Evolutionary conservation across 1,284 basidiomycete genomes (phyloP).

Genomic region (Melampsora occidentalis): DNA sequence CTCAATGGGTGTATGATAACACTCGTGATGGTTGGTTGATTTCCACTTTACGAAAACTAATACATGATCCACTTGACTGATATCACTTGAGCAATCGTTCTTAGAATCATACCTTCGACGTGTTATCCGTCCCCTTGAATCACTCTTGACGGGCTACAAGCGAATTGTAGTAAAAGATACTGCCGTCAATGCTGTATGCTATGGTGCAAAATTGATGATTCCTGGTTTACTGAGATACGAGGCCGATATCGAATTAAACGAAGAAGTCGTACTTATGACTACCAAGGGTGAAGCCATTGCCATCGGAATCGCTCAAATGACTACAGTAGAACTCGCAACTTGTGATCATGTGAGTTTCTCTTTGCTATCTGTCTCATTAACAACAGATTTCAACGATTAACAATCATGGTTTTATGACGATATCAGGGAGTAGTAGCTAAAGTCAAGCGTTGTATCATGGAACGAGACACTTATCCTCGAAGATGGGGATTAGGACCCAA

Average conservation of each 20-base stretch:
- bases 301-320: constrained; percentile 91
- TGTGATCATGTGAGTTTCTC: constrained; percentile 73
- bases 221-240: constrained; percentile 94
- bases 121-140: constrained; percentile 91
- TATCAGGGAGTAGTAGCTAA: constrained; percentile 80
- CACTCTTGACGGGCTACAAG: constrained; percentile 91
- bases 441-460: constrained; percentile 99
- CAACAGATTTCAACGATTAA: too few relatives aligned
- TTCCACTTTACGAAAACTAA: background rate
- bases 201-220: constrained; percentile 99
- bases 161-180: constrained; percentile 99
- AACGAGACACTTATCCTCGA: constrained; percentile 95
- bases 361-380: background rate
- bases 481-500: constrained; percentile 97
- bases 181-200: constrained; percentile 98
- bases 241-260: constrained; percentile 87
- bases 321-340: constrained; percentile 93
- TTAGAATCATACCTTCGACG: constrained; percentile 92
- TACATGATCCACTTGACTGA: constrained; percentile 3
- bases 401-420: too few relatives aligned
- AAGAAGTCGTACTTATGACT: constrained; percentile 99
- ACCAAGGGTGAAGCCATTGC: constrained; percentile 99
- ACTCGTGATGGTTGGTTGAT: constrained; percentile 79
- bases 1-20: constrained; percentile 98
- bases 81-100: background rate